Percentiles rank a stretch among this genome's conserved stretches.
Conservation (phyloP, 805 yeast genomes). For the Lachancea cidri region DNA sequence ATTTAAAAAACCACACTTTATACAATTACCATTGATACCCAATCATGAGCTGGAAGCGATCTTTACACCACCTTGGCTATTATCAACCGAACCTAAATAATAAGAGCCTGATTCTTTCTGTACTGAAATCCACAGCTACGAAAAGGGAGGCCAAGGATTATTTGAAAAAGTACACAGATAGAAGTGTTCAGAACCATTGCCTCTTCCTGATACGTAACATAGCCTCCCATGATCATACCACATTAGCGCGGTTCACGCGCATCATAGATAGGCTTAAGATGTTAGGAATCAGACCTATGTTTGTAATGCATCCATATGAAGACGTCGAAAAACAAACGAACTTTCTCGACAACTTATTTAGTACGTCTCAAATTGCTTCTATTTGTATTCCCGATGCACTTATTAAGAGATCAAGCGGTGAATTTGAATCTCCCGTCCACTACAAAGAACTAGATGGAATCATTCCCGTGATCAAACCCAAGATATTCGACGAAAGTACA, state of each 20-base stretch:
- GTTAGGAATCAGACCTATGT: constrained; percentile 67
- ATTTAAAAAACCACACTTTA: too few relatives aligned
- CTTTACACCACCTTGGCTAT: constrained; percentile 7
- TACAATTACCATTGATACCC: too few relatives aligned
- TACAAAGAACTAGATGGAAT: constrained; percentile 22
- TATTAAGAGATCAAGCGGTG: constrained; percentile 13
- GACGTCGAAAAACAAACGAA: constrained; percentile 17
- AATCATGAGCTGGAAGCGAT: not conserved
- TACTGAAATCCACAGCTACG: constrained; percentile 85
- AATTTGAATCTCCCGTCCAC: constrained; percentile 30
- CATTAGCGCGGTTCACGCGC: constrained; percentile 16
- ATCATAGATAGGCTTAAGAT: constrained; percentile 25
- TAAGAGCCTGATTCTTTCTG: constrained; percentile 72
- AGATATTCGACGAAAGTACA: constrained; percentile 54
- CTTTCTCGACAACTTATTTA: constrained; percentile 21
- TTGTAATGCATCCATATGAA: constrained; percentile 45
- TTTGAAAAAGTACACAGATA: constrained; percentile 54
- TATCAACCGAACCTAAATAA: constrained; percentile 28
- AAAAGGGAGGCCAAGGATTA: constrained; percentile 87
- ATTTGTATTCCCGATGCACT: constrained; percentile 24
- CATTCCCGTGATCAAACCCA: constrained; percentile 54
- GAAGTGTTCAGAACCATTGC: constrained; percentile 21
- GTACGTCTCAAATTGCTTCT: constrained; percentile 21
- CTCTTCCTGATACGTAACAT: constrained; percentile 26
- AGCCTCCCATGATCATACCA: constrained; percentile 9